Percentiles rank a stretch among this genome's conserved stretches.
Conservation (phyloP, 768 basidiomycete genomes). For the Myochromella boudieri region DNA sequence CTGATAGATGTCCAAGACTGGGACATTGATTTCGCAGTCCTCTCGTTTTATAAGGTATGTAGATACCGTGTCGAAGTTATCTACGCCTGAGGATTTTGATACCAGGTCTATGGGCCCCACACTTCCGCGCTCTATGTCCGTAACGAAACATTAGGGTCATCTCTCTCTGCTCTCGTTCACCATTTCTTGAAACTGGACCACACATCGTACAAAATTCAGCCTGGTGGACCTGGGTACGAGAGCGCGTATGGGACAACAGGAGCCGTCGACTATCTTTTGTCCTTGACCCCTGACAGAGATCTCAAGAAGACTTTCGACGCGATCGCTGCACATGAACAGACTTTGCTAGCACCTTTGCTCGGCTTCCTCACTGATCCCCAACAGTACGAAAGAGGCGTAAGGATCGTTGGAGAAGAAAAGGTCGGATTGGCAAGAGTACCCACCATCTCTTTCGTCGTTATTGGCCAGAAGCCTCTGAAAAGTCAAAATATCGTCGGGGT, state of each 20-base stretch:
- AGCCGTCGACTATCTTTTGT: slow-evolving; percentile 61
- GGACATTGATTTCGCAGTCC: slow-evolving; percentile 74
- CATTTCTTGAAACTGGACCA: slow-evolving; percentile 59
- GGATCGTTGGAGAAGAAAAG: slow-evolving; percentile 63
- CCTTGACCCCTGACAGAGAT: slow-evolving; percentile 48
- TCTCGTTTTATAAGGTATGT: slow-evolving; percentile 74
- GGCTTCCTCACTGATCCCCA: slow-evolving; percentile 49
- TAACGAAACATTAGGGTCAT: slow-evolving; percentile 41
- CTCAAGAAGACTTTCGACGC: slow-evolving; percentile 54
- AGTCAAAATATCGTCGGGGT: slow-evolving; percentile 63
- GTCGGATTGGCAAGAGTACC: slow-evolving; percentile 49
- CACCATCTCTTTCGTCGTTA: slow-evolving; percentile 72
- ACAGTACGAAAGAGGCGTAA: slow-evolving; percentile 57
- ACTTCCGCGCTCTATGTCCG: slow-evolving; percentile 67
- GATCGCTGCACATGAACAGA: slow-evolving; percentile 63
- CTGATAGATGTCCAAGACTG: slow-evolving; percentile 70
- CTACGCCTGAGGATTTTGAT: background rate
- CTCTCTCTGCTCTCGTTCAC: slow-evolving; percentile 61
- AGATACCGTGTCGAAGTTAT: background rate
- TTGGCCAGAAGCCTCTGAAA: slow-evolving; percentile 51
- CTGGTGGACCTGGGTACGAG: slow-evolving; percentile 78
- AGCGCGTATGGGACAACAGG: slow-evolving; percentile 59
- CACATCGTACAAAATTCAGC: slow-evolving; percentile 62
- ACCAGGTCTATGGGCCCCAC: slow-evolving; percentile 75
- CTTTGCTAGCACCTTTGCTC: slow-evolving; percentile 53